Conservation (phyloP, 345 rosid species). For the Syzygium grande region DNA sequence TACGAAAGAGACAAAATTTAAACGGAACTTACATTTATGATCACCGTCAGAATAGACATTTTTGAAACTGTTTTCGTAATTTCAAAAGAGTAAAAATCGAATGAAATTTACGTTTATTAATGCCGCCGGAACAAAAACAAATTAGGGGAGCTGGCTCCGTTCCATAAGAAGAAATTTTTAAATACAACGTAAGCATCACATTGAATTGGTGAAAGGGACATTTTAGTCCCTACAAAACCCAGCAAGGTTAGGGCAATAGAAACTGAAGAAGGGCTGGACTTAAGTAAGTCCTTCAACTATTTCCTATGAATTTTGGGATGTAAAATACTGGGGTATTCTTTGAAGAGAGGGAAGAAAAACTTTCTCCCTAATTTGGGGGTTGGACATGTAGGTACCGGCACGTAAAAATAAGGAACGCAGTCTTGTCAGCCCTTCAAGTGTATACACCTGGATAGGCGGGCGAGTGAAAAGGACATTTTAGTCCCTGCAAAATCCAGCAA, state of each 20-base stretch:
- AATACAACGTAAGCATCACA: neutral
- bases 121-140: neutral
- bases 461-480: neutral
- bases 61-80: neutral
- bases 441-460: too few species aligned
- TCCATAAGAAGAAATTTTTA: neutral
- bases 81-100: neutral
- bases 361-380: too few species aligned
- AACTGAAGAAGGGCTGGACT: neutral
- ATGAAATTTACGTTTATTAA: neutral
- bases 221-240: neutral
- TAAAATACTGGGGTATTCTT: too few species aligned
- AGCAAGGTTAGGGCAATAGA: neutral
- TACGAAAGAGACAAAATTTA: neutral
- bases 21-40: neutral
- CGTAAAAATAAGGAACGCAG: too few species aligned
- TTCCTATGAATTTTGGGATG: too few species aligned
- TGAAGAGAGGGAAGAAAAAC: too few species aligned
- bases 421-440: too few species aligned
- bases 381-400: too few species aligned
- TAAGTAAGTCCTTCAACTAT: too few species aligned
- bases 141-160: rapidly evolving
- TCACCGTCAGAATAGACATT: neutral
- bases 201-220: neutral
- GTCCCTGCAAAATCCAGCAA: neutral